Conservation (phyloP, 2,329 filamentous ascomycete species). For the Endoconidiophora laricicola region DNA sequence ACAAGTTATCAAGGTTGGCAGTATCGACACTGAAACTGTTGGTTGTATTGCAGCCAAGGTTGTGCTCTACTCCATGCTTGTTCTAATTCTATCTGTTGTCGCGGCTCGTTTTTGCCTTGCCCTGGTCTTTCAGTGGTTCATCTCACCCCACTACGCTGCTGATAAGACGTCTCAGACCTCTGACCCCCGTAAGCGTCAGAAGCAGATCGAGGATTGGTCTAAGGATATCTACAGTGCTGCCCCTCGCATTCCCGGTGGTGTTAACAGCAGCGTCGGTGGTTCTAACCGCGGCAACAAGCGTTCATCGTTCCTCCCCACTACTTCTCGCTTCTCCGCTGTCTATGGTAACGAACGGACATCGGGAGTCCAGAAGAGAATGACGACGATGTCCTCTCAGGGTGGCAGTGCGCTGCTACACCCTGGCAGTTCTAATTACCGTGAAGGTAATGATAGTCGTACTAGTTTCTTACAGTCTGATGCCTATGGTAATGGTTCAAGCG, state of each 20-base stretch:
- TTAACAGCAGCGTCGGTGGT: conserved; percentile 44
- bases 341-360: conserved; percentile 54
- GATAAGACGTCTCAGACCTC: conserved; percentile 69
- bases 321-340: conserved; percentile 83
- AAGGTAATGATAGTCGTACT: conserved; percentile 42
- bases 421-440: conserved; percentile 49
- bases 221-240: conserved; percentile 94
- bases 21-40: conserved; percentile 86
- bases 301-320: conserved; percentile 78
- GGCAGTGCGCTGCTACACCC: conserved; percentile 54
- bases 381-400: conserved; percentile 88
- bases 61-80: conserved; percentile 82
- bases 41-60: conserved; percentile 96
- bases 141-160: conserved; percentile 72
- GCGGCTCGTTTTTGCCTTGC: conserved; percentile 74
- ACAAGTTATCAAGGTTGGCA: conserved; percentile 89
- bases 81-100: conserved; percentile 84
- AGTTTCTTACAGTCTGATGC: conserved; percentile 49
- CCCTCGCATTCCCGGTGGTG: conserved; percentile 60
- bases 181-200: conserved; percentile 67
- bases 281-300: conserved; percentile 65
- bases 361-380: conserved; percentile 34
- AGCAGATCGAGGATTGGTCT: conserved; percentile 94
- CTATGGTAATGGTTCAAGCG: conserved; percentile 35
- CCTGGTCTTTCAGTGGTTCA: conserved; percentile 88